phyloP scores from a whole-genome alignment of 1,139 yeast genomes.

The Diutina neorugosa region DNA sequence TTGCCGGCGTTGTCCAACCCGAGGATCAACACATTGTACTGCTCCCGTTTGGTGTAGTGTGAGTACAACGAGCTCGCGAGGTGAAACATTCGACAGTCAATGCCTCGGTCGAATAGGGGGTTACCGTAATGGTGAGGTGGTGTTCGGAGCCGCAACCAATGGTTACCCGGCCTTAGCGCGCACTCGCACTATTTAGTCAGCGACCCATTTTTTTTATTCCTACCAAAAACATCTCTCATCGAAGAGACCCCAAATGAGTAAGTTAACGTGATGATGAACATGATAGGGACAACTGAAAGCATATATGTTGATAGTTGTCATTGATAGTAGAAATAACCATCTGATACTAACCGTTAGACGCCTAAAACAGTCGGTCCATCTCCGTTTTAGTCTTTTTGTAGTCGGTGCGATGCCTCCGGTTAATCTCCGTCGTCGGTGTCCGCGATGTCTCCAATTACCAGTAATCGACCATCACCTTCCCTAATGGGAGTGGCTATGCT shows the following conservation, averaged over 20 bases:
- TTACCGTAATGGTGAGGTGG: not conserved
- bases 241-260: not conserved
- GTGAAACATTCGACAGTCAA: conserved; percentile 25
- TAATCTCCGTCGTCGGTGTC: too few species aligned
- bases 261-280: conserved; percentile 3
- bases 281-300: conserved; percentile 5
- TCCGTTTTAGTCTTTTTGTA: too few species aligned
- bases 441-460: too few species aligned
- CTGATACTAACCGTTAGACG: not conserved
- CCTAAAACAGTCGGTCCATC: not conserved
- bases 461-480: too few species aligned
- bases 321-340: conserved; percentile 3
- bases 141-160: not conserved
- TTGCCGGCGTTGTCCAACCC: conserved; percentile 97
- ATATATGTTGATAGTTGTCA: conserved; percentile 4
- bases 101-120: not conserved
- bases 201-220: not conserved
- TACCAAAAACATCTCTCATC: not conserved
- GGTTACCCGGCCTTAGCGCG: not conserved
- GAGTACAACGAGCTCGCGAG: conserved; percentile 35
- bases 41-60: conserved; percentile 36
- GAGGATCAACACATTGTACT: conserved; percentile 53
- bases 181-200: not conserved
- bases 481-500: too few species aligned
- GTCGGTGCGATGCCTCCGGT: too few species aligned